phyloP scores from a whole-genome alignment of 495 filamentous ascomycete genomes.

The Penicillium dipodomyicola region DNA sequence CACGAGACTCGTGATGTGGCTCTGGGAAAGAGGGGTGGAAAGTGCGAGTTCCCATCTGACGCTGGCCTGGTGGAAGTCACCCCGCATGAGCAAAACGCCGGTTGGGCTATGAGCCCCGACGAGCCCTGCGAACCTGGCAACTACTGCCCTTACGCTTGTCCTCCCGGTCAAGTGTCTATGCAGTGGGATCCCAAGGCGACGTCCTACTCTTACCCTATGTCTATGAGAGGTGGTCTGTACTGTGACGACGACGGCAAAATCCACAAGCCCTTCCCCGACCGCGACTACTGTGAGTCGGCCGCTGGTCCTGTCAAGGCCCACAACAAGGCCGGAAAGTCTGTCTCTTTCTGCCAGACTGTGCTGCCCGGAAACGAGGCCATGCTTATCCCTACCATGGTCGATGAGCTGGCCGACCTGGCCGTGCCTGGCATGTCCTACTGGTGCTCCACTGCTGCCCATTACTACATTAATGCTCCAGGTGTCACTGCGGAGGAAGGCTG shows the following conservation, averaged over 20 bases:
- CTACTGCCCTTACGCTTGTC: constrained; percentile 80
- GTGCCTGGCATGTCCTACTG: constrained; percentile 72
- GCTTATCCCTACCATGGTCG: constrained; percentile 74
- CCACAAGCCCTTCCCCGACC: constrained; percentile 66
- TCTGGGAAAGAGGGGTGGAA: constrained; percentile 44
- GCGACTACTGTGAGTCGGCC: constrained; percentile 70
- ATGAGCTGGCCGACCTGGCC: constrained; percentile 54
- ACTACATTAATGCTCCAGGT: constrained; percentile 78
- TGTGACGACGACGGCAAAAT: constrained; percentile 67
- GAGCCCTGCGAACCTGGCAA: constrained; percentile 64
- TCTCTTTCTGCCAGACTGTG: constrained; percentile 82
- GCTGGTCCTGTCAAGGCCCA: constrained; percentile 60
- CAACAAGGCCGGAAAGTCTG: constrained; percentile 59
- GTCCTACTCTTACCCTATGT: constrained; percentile 64
- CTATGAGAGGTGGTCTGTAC: constrained; percentile 76
- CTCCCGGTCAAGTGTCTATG: constrained; percentile 69
- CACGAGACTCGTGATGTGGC: constrained; percentile 26
- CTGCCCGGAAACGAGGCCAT: constrained; percentile 85
- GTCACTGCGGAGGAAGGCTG: constrained; percentile 58
- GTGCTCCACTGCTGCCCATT: constrained; percentile 74
- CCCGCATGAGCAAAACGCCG: constrained; percentile 62
- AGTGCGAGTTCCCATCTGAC: constrained; percentile 65
- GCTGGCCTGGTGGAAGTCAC: constrained; percentile 68
- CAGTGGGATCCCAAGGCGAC: constrained; percentile 76
- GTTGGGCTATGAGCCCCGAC: constrained; percentile 82